Base-by-base conservation (phyloP, 495 filamentous ascomycete species). In the Chaetomium tenue region DNA sequence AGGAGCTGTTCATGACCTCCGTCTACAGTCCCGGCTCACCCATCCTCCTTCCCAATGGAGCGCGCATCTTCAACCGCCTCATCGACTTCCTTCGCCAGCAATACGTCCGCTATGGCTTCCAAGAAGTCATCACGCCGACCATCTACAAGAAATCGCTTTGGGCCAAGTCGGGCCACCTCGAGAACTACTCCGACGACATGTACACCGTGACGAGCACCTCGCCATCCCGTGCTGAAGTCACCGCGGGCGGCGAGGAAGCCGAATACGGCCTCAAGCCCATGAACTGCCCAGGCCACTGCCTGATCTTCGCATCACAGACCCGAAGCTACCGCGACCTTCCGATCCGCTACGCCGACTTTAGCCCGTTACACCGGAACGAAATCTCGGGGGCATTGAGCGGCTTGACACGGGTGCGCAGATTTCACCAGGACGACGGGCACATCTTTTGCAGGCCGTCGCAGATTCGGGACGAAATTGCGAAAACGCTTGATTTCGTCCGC, bases 181-280 rank as follows among this genome's bases (percentile, higher is more conserved):
- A 93, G 42, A 96, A 96, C 74, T 97, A 96, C 76, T 88, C 90
- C 66, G 88, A 96, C 71, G 92, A 96, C 70, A 97, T 97, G 93
- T 97, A 92, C 78, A 87, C 89, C 61, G 93, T 96, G 30, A 89
- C 85, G 82, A 61, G 84, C 84, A 74, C 71, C 7, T 80, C 79
- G 3, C 74, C 74, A 2, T 70, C 75, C 18, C 72, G 75, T 54
- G 76, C 68, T 52, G 77, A 81, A 28, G 58, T 46, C 9, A 50
- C 61, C 1, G 67, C 76, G 20, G 67, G 51, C 18, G 82, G 82
- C 57, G 86, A 91, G 65, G 83, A 89, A 55, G 89, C 90, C 66
- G 88, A 91, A 57, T 97, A 93, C 72, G 92, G 91, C 3, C 82
- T 97, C 57, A 97, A 97, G 73, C 93, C 93, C 25, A 97, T 97